Conservation (phyloP, 2,329 filamentous ascomycete species). For the Coniella lustricola region DNA sequence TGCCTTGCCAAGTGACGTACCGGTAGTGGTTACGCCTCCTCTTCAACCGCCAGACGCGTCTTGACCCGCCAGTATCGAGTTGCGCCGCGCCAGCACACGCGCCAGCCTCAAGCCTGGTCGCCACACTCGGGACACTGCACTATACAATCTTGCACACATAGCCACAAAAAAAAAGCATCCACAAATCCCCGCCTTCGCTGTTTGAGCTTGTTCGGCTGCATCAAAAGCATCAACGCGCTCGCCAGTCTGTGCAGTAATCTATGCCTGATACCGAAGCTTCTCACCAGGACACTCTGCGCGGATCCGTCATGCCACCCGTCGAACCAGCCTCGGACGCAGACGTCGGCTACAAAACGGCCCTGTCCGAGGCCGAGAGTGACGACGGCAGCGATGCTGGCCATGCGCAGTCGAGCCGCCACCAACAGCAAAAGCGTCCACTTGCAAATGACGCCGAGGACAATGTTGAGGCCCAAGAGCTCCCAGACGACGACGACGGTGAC, state of each 20-base stretch:
- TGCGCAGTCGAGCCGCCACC: not conserved
- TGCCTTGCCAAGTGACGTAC: no score
- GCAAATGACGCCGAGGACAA: conserved; percentile 4
- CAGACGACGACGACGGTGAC: conserved; percentile 2
- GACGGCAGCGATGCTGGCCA: not conserved
- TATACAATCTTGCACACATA: no score
- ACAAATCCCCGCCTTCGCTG: no score
- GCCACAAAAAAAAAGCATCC: no score
- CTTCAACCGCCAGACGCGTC: no score
- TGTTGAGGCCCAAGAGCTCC: conserved; percentile 9
- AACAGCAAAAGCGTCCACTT: not conserved
- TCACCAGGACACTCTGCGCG: conserved; percentile 7
- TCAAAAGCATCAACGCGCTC: no score
- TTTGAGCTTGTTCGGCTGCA: no score
- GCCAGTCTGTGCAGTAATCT: not conserved
- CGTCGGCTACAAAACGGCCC: conserved; percentile 2
- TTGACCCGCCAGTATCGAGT: no score
- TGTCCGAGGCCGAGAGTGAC: conserved; percentile 5
- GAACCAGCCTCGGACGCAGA: conserved; percentile 2
- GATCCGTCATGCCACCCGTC: conserved; percentile 11
- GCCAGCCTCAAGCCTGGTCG: no score
- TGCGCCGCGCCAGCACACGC: no score
- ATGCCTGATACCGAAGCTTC: conserved; percentile 6
- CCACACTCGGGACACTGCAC: no score
- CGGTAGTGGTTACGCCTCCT: no score